Percentiles rank a stretch among this genome's conserved stretches.
Conservation (phyloP, 495 filamentous ascomycete species). For the Sordaria brevicollis region DNA sequence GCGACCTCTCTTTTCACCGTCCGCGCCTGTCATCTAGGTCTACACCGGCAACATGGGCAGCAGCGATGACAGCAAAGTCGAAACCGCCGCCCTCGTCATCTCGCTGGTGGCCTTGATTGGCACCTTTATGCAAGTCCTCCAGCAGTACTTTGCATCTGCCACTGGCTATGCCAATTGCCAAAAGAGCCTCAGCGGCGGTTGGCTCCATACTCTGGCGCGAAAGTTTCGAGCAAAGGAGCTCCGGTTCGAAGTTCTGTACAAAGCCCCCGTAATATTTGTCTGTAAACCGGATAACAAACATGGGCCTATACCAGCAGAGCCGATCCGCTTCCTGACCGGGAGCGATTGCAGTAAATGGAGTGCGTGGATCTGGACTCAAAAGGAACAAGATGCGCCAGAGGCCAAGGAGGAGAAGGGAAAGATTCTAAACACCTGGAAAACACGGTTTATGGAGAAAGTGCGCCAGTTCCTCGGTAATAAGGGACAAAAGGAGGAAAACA, state of each 20-base stretch:
- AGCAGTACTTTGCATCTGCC: constrained; percentile 34
- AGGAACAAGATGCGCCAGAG: neutral
- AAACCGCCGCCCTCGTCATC: constrained; percentile 21
- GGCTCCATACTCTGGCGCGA: constrained; percentile 31
- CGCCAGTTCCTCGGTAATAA: too few relatives aligned
- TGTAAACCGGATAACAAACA: constrained; percentile 27
- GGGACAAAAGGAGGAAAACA: constrained; percentile 13
- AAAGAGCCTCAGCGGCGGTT: constrained; percentile 34
- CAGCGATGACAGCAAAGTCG: constrained; percentile 2
- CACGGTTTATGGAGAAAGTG: too few relatives aligned
- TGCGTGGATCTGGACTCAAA: constrained; percentile 6
- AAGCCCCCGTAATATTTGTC: constrained; percentile 39
- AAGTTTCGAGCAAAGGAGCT: constrained; percentile 31
- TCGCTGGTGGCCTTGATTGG: constrained; percentile 29
- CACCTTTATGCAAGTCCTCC: constrained; percentile 29
- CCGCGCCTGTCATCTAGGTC: neutral
- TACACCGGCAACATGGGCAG: neutral
- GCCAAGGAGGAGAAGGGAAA: neutral
- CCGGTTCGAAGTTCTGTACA: constrained; percentile 39
- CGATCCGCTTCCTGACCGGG: constrained; percentile 31
- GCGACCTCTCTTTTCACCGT: neutral
- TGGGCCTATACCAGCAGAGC: constrained; percentile 25
- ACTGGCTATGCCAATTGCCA: constrained; percentile 31
- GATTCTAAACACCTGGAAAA: neutral
- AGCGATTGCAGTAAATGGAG: constrained; percentile 25